Conservation (phyloP, 805 yeast species). For the Myxozyma vanderwaltii region DNA sequence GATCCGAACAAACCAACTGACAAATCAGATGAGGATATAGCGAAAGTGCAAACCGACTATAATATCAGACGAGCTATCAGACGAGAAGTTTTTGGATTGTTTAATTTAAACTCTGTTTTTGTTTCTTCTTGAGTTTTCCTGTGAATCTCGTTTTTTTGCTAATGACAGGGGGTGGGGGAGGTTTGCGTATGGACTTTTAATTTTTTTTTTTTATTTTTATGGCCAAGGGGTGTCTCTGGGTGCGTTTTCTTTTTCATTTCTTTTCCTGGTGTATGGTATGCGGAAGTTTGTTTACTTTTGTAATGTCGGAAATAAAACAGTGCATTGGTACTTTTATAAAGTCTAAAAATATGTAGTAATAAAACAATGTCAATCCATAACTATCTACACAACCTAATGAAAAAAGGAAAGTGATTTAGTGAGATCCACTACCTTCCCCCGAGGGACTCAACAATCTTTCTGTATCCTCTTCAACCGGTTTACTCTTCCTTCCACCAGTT, state of each 20-base stretch:
- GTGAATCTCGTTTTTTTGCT: neutral
- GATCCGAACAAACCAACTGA: conserved; percentile 1
- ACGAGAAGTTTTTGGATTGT: conserved; percentile 29
- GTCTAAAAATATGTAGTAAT: too few species aligned
- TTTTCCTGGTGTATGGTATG: too few species aligned
- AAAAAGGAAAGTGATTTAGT: neutral
- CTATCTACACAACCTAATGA: neutral
- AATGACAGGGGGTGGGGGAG: too few species aligned
- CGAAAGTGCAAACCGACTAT: conserved; percentile 11
- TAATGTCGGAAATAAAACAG: too few species aligned
- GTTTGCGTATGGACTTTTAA: neutral
- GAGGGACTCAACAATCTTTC: conserved; percentile 9
- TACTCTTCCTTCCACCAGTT: conserved; percentile 5
- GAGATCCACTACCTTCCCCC: conserved; percentile 11
- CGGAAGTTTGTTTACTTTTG: too few species aligned
- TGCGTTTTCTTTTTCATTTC: neutral
- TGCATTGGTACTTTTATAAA: too few species aligned
- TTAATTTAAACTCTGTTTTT: conserved; percentile 22
- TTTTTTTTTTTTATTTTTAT: neutral
- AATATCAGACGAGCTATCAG: conserved; percentile 20
- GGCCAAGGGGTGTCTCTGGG: neutral
- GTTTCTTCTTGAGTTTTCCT: conserved; percentile 4
- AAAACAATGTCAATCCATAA: too few species aligned
- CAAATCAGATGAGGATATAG: neutral
- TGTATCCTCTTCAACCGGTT: conserved; percentile 11